Base-by-base conservation (phyloP, 345 rosid genomes). In the Streptanthus diversifolius region DNA sequence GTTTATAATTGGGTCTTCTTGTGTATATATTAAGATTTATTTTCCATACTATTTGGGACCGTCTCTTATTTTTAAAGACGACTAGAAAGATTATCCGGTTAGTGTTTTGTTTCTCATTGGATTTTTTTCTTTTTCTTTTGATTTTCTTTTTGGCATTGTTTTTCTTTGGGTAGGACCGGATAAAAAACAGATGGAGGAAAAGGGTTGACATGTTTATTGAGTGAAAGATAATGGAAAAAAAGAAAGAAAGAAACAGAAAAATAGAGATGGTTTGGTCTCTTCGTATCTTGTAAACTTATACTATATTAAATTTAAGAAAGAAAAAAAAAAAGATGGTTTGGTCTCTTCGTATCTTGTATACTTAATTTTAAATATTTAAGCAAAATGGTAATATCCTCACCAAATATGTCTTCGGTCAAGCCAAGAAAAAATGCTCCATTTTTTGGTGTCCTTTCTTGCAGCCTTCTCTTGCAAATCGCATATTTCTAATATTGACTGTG, bases 11-110 rank as follows among this genome's bases (percentile, higher is more conserved):
- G 51, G 33, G 32, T 37, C 15, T 47, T 18, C 63, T 33, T 37
- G 18, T 75, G 68, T 68, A 53, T 61, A 75, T 75, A 74, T 33
- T 61, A 61, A 17, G 49, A 33, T 60, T 67, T 68, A 67, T 63
- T 25, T 73, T 57, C 61, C n/a, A 39, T 58, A 47, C 53, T 35
- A 45, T 8, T 67, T 48, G 67, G 60, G 63, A 60, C 40, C 37
- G 56, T 66, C 72, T 66, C 67, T 41, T 27, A 39, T 30, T 74
- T 49, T 49, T 19, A 58, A 57, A 66, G 73, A 59, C 48, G 69
- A 60, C 12, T 68, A 52, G 63, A 52, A 14, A 5, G 68, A 37
- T 40, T 67, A 48, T 67, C 73, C 53, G 55, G 78, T 40, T 39
- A 59, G 60, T 19, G 61, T 57, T 66, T 74, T 60, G 55, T 59